phyloP scores from a whole-genome alignment of 805 yeast species.

The Teunomyces atbi region DNA sequence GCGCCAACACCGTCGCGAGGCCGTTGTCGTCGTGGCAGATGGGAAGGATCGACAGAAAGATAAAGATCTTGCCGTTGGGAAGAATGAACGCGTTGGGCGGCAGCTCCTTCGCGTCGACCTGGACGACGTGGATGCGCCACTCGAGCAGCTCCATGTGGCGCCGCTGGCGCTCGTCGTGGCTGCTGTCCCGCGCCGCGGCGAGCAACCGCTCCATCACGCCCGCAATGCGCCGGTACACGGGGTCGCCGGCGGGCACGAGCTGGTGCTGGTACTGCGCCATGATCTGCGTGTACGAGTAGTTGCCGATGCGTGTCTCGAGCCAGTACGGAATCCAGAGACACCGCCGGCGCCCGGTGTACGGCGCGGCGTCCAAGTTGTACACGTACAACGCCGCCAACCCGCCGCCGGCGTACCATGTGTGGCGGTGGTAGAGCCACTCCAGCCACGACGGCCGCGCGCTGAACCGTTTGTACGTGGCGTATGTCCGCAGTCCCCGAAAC shows the following conservation, averaged over 20 bases:
- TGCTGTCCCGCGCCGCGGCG: constrained; percentile 43
- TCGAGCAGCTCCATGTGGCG: constrained; percentile 40
- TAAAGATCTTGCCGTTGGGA: constrained; percentile 95
- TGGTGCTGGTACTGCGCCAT: constrained; percentile 49
- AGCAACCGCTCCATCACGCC: constrained; percentile 64
- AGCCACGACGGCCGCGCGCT: constrained; percentile 4
- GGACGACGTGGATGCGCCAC: constrained; percentile 76
- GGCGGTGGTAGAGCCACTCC: constrained; percentile 21
- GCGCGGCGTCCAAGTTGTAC: constrained; percentile 68
- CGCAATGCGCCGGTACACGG: constrained; percentile 55
- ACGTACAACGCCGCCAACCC: constrained; percentile 19
- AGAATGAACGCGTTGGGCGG: constrained; percentile 96
- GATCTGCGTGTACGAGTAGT: constrained; percentile 59
- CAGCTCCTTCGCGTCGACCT: constrained; percentile 58
- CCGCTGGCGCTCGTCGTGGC: constrained; percentile 31
- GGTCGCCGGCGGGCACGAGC: constrained; percentile 63
- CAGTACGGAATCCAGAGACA: constrained; percentile 69
- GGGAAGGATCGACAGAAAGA: constrained; percentile 73
- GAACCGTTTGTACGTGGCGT: constrained; percentile 21
- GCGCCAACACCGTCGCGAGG: constrained; percentile 90
- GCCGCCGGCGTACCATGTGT: constrained; percentile 30
- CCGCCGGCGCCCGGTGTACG: constrained; percentile 70
- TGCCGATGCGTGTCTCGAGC: constrained; percentile 63
- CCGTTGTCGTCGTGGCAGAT: constrained; percentile 85
- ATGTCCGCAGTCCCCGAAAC: not conserved